Evolutionary conservation across 2,329 filamentous ascomycete genomes (phyloP), one percentile per base, ranked within the genome.

Genomic region (Endoconidiophora polonica): DNA sequence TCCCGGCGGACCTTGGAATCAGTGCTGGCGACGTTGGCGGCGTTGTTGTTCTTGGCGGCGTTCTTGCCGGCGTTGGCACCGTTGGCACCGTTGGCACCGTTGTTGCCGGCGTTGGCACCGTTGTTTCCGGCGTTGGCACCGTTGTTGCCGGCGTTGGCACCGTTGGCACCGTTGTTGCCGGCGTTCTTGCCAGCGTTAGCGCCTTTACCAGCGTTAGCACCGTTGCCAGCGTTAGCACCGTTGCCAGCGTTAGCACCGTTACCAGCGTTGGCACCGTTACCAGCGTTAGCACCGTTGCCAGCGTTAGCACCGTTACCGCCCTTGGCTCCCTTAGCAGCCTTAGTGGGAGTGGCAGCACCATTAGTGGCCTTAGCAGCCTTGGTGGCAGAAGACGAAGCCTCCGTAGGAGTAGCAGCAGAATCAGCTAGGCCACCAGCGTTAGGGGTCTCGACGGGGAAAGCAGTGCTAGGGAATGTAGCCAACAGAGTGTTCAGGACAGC

Each of bases 381-480:
- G 44, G 23, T 46, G 16, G 44, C 49, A 37, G 38, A 43, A 45
- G 26, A 54, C 49, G 39, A 47, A 48, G 48, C 20, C 12, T 46
- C 3, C n/a, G 58, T 54, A 36, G 48, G 49, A 1, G 50, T 52
- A 2, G 52, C 52, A 29, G 52, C 40, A 5, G 52, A 44, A 23
- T 54, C 55, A 4, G 44, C 50, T 10, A 54, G 46, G 2, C 46
- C 55, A 44, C 55, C 48, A n/a, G 54, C 26, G 54, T n/a, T 57
- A 0, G 61, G 61, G 2, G 67, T 68, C 56, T 65, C 55, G 2
- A 57, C 55, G 16, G 67, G 58, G 48, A 63, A 63, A 0, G 56
- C 55, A 2, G 56, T 56, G 42, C 58, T 62, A 5, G 58, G 56
- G 10, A 59, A 23, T 2, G 59, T 60, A 29, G 63, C 49, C 2